phyloP scores from a whole-genome alignment of 208 protist species.

The Naegleria gruberi region DNA sequence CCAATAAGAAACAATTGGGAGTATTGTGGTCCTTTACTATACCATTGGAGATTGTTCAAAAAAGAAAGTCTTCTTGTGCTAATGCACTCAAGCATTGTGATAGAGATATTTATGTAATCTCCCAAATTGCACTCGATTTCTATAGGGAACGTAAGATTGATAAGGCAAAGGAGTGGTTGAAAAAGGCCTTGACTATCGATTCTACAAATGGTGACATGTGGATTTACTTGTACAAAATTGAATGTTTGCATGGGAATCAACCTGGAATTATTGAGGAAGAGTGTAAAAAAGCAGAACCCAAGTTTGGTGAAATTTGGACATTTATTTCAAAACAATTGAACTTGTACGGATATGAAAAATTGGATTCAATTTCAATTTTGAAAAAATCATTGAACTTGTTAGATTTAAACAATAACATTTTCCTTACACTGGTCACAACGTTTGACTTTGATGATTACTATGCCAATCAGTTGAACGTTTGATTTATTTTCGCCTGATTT shows the following conservation, averaged over 20 bases:
- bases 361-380: neutral
- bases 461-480: neutral
- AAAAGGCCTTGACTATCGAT: slow-evolving; percentile 49
- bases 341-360: neutral
- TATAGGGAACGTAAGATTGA: slow-evolving; percentile 64
- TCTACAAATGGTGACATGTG: slow-evolving; percentile 70
- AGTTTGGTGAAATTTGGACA: neutral
- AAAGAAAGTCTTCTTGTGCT: slow-evolving; percentile 47
- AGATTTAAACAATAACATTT: neutral
- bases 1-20: slow-evolving; percentile 37
- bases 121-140: slow-evolving; percentile 57
- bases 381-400: neutral
- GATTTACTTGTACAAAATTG: slow-evolving; percentile 67
- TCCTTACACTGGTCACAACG: neutral
- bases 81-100: slow-evolving; percentile 69
- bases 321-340: neutral
- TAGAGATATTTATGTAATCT: slow-evolving; percentile 57
- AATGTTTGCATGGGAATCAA: slow-evolving; percentile 17
- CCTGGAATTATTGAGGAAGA: neutral
- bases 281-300: neutral
- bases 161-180: slow-evolving; percentile 63
- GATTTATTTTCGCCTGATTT: neutral
- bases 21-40: slow-evolving; percentile 69
- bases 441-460: neutral
- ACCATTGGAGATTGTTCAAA: slow-evolving; percentile 45